Evolutionary conservation across 768 basidiomycete genomes (phyloP).

Genomic region (Leccinum sublutescens): DNA sequence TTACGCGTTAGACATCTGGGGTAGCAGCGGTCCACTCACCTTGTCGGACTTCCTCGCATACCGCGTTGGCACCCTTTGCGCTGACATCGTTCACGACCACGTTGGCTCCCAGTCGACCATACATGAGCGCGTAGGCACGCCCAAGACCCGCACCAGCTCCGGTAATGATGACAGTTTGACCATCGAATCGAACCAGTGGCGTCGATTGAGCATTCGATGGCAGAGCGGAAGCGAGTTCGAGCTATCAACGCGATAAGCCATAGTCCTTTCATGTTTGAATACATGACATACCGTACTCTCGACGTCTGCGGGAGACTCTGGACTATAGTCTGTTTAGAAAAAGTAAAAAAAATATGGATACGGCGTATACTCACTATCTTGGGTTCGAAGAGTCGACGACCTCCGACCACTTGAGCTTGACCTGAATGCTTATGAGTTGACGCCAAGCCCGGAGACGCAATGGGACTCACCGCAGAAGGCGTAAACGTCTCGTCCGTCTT

Average conservation of each 20-base stretch:
- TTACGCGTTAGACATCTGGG: not conserved
- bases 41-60: slow-evolving; percentile 84
- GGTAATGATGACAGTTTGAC: slow-evolving; percentile 90
- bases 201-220: slow-evolving; percentile 68
- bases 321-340: slow-evolving; percentile 43
- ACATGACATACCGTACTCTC: slow-evolving; percentile 47
- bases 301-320: slow-evolving; percentile 59
- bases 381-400: slow-evolving; percentile 77
- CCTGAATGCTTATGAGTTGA: slow-evolving; percentile 38
- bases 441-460: not conserved
- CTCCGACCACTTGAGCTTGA: slow-evolving; percentile 81
- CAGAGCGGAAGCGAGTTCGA: slow-evolving; percentile 61
- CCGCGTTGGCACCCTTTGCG: slow-evolving; percentile 76
- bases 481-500: slow-evolving; percentile 89
- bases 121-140: slow-evolving; percentile 89
- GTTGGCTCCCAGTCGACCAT: slow-evolving; percentile 88
- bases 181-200: slow-evolving; percentile 75
- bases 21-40: slow-evolving; percentile 41
- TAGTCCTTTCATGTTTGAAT: not conserved
- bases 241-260: slow-evolving; percentile 35
- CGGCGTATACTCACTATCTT: slow-evolving; percentile 50
- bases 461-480: slow-evolving; percentile 75
- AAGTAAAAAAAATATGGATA: not conserved
- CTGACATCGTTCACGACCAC: slow-evolving; percentile 95
- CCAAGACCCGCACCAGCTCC: slow-evolving; percentile 96